phyloP scores from a whole-genome alignment of 768 basidiomycete species.

The Naganishia kalamii region DNA sequence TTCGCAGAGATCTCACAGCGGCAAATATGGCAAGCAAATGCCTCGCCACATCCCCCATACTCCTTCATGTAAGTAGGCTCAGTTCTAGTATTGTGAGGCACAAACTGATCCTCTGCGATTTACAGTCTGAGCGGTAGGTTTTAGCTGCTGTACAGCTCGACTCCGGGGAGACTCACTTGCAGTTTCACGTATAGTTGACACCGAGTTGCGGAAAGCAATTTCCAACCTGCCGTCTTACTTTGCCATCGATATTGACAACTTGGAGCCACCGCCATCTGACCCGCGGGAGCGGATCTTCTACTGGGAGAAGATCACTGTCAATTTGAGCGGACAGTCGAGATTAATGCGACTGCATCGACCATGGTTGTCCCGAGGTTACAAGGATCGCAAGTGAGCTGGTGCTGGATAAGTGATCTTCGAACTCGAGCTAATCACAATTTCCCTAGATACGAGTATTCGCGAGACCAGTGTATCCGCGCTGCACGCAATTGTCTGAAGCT shows the following conservation, averaged over 20 bases:
- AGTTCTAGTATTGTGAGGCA: not conserved
- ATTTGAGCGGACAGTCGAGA: conserved; percentile 44
- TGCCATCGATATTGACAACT: conserved; percentile 31
- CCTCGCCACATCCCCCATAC: conserved; percentile 41
- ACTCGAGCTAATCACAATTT: not conserved
- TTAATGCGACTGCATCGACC: conserved; percentile 46
- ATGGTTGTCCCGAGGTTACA: conserved; percentile 45
- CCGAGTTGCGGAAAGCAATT: conserved; percentile 42
- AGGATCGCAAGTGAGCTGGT: conserved; percentile 36
- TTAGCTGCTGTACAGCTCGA: not conserved
- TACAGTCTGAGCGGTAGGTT: conserved; percentile 24
- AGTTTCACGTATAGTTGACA: conserved; percentile 31
- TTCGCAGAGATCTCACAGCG: conserved; percentile 44
- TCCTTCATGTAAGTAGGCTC: conserved; percentile 39
- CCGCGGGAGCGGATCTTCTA: conserved; percentile 39
- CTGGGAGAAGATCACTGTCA: conserved; percentile 46
- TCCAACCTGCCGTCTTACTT: conserved; percentile 44
- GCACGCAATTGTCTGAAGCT: conserved; percentile 45
- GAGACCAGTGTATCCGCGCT: conserved; percentile 46
- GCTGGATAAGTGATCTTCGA: not conserved
- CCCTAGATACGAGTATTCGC: conserved; percentile 45
- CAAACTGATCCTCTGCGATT: not conserved
- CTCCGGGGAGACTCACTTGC: not conserved
- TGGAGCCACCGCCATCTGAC: conserved; percentile 29
- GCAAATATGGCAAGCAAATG: conserved; percentile 47